Percentiles rank a stretch among this genome's conserved stretches.
phyloP scores from a whole-genome alignment of 2,329 filamentous ascomycete genomes.

The Aspergillus tubingensis region DNA sequence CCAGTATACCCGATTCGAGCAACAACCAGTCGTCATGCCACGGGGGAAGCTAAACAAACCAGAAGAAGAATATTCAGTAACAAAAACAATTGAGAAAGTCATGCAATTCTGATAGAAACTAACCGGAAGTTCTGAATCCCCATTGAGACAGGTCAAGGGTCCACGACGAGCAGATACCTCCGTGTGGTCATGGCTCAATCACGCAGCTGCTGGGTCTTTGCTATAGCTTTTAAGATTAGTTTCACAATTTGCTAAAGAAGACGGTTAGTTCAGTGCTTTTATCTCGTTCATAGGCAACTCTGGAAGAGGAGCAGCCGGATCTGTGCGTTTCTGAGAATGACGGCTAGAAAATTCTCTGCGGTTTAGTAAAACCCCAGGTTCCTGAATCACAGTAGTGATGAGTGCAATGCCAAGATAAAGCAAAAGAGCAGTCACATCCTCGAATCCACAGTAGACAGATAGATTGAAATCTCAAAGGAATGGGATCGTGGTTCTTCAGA shows the following conservation, averaged over 20 bases:
- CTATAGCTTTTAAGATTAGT: no score
- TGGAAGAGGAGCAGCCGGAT: no score
- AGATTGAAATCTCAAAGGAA: not conserved
- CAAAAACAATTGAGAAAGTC: no score
- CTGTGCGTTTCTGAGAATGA: not conserved
- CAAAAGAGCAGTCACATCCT: not conserved
- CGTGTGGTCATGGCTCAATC: not conserved
- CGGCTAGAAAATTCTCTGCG: not conserved
- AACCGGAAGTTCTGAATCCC: not conserved
- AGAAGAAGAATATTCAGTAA: not conserved
- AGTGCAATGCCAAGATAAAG: not conserved
- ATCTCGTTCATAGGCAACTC: no score
- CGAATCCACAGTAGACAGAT: not conserved
- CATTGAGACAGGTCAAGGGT: not conserved
- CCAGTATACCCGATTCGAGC: no score
- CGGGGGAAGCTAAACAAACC: not conserved
- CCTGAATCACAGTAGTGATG: not conserved
- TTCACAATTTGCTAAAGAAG: fast-evolving
- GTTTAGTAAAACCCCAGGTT: not conserved
- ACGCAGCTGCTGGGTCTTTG: not conserved
- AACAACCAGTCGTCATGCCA: not conserved
- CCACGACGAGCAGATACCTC: not conserved
- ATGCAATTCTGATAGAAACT: not conserved
- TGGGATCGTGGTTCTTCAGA: not conserved
- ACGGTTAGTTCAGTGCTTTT: no score